Base-by-base conservation (phyloP, 2,329 filamentous ascomycete genomes). In the Pyrenochaeta sp. region DNA sequence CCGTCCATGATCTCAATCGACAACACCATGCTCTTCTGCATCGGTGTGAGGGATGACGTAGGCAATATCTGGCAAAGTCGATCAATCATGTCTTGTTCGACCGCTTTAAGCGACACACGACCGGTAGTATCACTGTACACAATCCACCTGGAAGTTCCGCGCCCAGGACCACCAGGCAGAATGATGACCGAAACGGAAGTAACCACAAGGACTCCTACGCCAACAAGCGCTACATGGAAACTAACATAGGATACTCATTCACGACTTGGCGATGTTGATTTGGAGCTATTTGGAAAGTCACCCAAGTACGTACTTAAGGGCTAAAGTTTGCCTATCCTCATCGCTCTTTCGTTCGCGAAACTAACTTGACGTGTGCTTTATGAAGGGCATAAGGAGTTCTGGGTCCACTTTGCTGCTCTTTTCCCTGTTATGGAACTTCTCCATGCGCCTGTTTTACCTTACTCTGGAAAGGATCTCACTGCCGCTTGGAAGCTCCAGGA, bases 291-390 rank as follows among this genome's bases (percentile, higher is more conserved):
- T 67, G 61, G 53, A 60, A 48, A 51, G 53, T 52, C 45, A 63
- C 48, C n/a, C 54, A 71, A 68, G 72, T 75, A 75, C 71, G 72
- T 74, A 74, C 64, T n/a, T 53, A 54, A 61, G 60, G 67, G 71
- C 69, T 63, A 15, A 62, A 51, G 51, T 18, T 49, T 56, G 68
- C 65, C 69, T 66, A 52, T 59, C 58, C 44, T 60, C 41, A 56
- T 63, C 61, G 56, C 54, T 56, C 48, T 39, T 55, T 67, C 71
- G 64, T 69, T 70, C 49, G 46, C 41, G 46, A 65, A 49, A 75
- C 71, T 74, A 63, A 74, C 67, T 69, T 70, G 55, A 62, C 52
- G 64, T 64, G 56, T 61, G 60, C 48, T 56, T 49, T 49, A 60
- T 60, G 54, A 69, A 71, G 63, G 60, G 52, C 33, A 40, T 54